Percentiles rank a stretch among this genome's conserved stretches.
Conservation (phyloP, 257 asterid genomes). For the Solanum corneliomulleri region DNA sequence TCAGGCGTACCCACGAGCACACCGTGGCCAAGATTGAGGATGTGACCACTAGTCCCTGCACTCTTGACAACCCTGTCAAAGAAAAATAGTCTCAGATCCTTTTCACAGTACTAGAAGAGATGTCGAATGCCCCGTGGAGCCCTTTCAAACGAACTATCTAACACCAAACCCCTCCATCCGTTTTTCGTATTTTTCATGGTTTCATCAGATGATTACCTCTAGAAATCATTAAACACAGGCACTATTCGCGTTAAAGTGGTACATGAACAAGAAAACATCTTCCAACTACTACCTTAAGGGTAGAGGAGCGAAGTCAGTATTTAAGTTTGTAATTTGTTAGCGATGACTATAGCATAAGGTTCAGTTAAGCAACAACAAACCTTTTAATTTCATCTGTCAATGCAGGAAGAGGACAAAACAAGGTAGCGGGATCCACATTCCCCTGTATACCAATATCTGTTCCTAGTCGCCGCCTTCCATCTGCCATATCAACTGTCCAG, state of each 20-base stretch:
- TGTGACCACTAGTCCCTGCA: conserved; percentile 78
- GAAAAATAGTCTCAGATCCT: not conserved
- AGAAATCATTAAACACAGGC: not conserved
- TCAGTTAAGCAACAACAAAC: conserved; percentile 15
- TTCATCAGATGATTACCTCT: not conserved
- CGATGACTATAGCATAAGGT: not conserved
- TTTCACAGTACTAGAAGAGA: not conserved
- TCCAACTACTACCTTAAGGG: not conserved
- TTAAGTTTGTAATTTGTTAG: not conserved
- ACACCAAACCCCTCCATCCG: not conserved
- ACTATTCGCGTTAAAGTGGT: not conserved
- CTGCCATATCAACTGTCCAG: conserved; percentile 96
- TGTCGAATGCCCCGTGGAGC: not conserved
- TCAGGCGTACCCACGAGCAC: conserved; percentile 96
- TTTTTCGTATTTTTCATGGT: not conserved
- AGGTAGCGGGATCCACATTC: conserved; percentile 79
- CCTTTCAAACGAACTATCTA: not conserved
- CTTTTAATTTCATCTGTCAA: conserved; percentile 63
- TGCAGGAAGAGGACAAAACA: conserved; percentile 78
- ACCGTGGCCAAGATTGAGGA: conserved; percentile 91
- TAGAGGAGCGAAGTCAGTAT: not conserved
- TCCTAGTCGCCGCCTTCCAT: conserved; percentile 46
- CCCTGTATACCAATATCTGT: conserved; percentile 71
- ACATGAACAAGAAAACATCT: not conserved
- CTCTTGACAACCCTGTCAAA: conserved; percentile 61